phyloP scores from a whole-genome alignment of 306 rosid genomes.

The Castanopsis chinensis region DNA sequence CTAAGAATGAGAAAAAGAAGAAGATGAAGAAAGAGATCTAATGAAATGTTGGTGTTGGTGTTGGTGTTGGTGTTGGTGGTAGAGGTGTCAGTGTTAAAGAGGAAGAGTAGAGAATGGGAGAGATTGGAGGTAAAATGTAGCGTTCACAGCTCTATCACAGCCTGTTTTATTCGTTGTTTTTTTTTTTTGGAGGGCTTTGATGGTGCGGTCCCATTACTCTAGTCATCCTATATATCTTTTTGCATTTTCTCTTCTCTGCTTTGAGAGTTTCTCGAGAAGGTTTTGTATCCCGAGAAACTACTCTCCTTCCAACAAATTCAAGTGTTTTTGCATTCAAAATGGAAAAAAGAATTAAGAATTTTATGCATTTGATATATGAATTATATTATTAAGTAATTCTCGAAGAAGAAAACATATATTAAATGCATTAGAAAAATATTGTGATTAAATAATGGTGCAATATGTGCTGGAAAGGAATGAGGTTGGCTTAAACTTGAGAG shows the following conservation, averaged over 20 bases:
- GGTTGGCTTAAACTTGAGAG: too few relatives aligned
- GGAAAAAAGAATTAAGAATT: too few relatives aligned
- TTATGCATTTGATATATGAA: too few relatives aligned
- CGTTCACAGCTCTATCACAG: conserved; percentile 58
- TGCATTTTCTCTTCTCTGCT: not conserved
- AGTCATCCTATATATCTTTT: not conserved
- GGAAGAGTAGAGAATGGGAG: not conserved
- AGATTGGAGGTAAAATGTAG: conserved; percentile 31
- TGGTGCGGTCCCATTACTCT: conserved; percentile 39
- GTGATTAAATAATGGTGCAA: too few relatives aligned
- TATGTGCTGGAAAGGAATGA: too few relatives aligned
- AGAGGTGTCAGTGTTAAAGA: not conserved
- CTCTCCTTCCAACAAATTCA: too few relatives aligned
- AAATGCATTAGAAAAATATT: too few relatives aligned
- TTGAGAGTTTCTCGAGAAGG: not conserved
- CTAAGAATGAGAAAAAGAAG: not conserved
- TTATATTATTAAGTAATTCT: too few relatives aligned
- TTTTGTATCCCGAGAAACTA: not conserved
- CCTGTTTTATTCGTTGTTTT: conserved; percentile 75
- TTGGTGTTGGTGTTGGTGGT: not conserved
- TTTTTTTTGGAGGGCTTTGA: not conserved
- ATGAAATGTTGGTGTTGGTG: not conserved
- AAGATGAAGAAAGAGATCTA: not conserved
- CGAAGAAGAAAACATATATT: too few relatives aligned
- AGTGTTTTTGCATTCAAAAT: too few relatives aligned